phyloP scores from a whole-genome alignment of 345 rosid genomes.

The Boechera retrofracta region DNA sequence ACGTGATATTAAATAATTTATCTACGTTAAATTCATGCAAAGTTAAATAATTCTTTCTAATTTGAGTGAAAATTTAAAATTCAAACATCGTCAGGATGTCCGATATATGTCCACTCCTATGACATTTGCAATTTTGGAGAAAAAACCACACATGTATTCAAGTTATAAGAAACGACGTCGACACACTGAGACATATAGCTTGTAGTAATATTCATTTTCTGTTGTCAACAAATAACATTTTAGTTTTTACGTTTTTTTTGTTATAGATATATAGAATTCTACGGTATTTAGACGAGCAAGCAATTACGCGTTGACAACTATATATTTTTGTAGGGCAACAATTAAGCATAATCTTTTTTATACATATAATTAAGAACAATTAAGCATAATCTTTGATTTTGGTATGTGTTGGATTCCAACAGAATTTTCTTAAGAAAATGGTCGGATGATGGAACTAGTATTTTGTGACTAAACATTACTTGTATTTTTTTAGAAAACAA shows the following conservation, averaged over 20 bases:
- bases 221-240: not conserved
- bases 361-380: not conserved
- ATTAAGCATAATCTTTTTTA: not conserved
- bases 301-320: constrained; percentile 5
- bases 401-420: constrained; percentile 24
- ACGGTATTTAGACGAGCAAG: not conserved
- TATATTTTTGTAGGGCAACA: not conserved
- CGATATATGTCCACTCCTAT: not conserved
- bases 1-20: not conserved
- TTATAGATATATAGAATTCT: not conserved
- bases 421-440: not conserved
- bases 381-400: constrained; percentile 16
- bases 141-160: not conserved
- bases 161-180: not conserved
- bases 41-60: not conserved
- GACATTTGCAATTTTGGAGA: not conserved
- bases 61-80: not conserved
- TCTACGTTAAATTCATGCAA: not conserved
- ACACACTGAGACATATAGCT: not conserved
- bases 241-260: not conserved
- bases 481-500: not conserved
- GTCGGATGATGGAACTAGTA: constrained; percentile 10
- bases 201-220: not conserved
- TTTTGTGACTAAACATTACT: not conserved
- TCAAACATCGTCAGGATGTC: too few relatives aligned